Conservation (phyloP, 768 basidiomycete species). For the Kwoniella pini region DNA sequence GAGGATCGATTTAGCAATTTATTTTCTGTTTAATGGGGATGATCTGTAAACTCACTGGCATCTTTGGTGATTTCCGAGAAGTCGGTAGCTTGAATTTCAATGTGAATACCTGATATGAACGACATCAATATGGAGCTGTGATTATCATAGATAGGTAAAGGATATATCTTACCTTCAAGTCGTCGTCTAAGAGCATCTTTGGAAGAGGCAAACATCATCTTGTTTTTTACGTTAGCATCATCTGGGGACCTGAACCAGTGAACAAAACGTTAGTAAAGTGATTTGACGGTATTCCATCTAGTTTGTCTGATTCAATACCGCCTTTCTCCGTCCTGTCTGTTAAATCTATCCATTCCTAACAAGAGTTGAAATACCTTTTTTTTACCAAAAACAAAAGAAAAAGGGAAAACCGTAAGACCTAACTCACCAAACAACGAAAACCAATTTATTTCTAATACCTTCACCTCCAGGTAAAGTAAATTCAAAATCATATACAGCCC, state of each 20-base stretch:
- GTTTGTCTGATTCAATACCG: too few relatives aligned
- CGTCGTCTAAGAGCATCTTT: constrained; percentile 72
- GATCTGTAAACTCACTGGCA: constrained; percentile 60
- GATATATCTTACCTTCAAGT: constrained; percentile 68
- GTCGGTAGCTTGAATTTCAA: constrained; percentile 86
- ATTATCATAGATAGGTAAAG: too few relatives aligned
- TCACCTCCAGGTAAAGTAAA: constrained; percentile 64
- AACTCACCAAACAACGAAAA: constrained; percentile 79
- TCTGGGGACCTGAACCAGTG: constrained; percentile 74
- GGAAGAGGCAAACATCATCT: constrained; percentile 92
- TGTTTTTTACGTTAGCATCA: constrained; percentile 76
- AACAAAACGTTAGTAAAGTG: too few relatives aligned
- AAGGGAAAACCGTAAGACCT: too few relatives aligned
- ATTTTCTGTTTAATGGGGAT: too few relatives aligned
- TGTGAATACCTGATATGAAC: constrained; percentile 57
- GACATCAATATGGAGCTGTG: background rate
- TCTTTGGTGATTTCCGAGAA: constrained; percentile 70
- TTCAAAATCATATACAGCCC: constrained; percentile 91
- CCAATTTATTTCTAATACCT: constrained; percentile 81
- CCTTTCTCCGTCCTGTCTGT: background rate
- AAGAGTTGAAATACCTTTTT: background rate
- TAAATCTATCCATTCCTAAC: background rate
- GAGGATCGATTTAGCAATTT: background rate
- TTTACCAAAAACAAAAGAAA: too few relatives aligned
- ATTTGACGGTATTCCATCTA: too few relatives aligned